Conservation (phyloP, 805 yeast species). For the Ogataea nakhonphanomensis region DNA sequence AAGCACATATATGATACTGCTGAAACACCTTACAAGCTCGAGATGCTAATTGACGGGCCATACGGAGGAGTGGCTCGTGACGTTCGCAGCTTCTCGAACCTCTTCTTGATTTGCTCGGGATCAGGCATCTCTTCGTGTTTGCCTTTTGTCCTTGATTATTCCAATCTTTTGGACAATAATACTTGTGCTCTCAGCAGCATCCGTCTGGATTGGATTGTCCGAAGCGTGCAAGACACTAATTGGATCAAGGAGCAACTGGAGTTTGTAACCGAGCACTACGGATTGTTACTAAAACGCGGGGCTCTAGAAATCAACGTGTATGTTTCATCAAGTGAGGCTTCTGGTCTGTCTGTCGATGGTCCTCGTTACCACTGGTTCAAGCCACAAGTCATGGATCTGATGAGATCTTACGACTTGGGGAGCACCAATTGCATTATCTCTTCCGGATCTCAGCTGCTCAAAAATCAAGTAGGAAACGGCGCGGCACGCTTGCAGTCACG, state of each 20-base stretch:
- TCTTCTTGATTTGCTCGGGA: conserved; percentile 44
- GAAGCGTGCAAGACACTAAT: conserved; percentile 30
- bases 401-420: conserved; percentile 27
- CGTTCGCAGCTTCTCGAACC: conserved; percentile 41
- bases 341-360: background rate
- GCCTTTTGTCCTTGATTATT: conserved; percentile 36
- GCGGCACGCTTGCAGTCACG: conserved; percentile 41
- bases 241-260: conserved; percentile 42
- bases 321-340: conserved; percentile 2
- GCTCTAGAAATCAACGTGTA: conserved; percentile 19
- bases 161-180: conserved; percentile 23
- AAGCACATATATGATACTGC: conserved; percentile 28
- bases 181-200: conserved; percentile 27
- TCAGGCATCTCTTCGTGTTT: conserved; percentile 50
- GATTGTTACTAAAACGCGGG: conserved; percentile 20
- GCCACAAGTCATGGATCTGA: conserved; percentile 14
- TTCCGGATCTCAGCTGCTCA: conserved; percentile 45
- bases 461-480: conserved; percentile 35
- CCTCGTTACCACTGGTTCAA: conserved; percentile 8
- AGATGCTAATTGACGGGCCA: conserved; percentile 52
- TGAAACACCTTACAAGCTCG: conserved; percentile 26
- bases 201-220: conserved; percentile 45
- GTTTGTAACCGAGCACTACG: conserved; percentile 31
- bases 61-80: conserved; percentile 53
- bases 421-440: conserved; percentile 40